Base-by-base conservation (phyloP, 176 grass and related monocot genomes). In the Carex kokanica region DNA sequence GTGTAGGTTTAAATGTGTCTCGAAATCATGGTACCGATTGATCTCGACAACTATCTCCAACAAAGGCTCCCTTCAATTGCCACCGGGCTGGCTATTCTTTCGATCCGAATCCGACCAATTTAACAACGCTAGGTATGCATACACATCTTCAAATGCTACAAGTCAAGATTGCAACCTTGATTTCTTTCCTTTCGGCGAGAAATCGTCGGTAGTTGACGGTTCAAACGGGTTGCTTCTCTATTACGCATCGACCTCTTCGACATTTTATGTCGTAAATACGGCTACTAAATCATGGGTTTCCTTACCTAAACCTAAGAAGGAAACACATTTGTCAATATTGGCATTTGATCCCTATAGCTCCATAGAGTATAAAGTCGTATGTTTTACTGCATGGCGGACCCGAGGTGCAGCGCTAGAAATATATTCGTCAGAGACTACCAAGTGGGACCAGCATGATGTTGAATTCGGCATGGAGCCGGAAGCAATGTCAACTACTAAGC, bases 161-260 rank as follows among this genome's bases (percentile, higher is more conserved):
- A 87, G 93, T 56, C 61, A 78, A 69, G 87, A 64, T 15, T 66
- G 86, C 14, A 68, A 47, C 68, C 74, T 96, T 27, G 69, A 74
- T 4, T 92, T 95, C 87, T 89, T 93, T 84, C 88, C 93, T 16
- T 72, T 73, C 60, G 81, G 72, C 1, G 29, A 5, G 29, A 70
- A 32, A 1, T 82, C 64, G 23, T 63, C 85, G 18, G 67, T 75
- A 56, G 47, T 86, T 80, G 93, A 96, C 68, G 82, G 83, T 77
- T 75, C 83, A 87, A 89, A 93, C 20, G 93, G 90, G 15, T 78
- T 96, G 13, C 88, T 96, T 1, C 91, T 96, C 1, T 83, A 59
- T 75, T 84, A 84, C 17, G 14, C 79, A n/a, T 20, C 78, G 0
- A 38, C 31, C 15, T 6, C 64, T 21, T 4, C 14, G 9, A 21